A percentile compares a stretch with the other conserved stretches of the same genome.
phyloP scores from a whole-genome alignment of 306 rosid species.

The Oemleria cerasiformis region DNA sequence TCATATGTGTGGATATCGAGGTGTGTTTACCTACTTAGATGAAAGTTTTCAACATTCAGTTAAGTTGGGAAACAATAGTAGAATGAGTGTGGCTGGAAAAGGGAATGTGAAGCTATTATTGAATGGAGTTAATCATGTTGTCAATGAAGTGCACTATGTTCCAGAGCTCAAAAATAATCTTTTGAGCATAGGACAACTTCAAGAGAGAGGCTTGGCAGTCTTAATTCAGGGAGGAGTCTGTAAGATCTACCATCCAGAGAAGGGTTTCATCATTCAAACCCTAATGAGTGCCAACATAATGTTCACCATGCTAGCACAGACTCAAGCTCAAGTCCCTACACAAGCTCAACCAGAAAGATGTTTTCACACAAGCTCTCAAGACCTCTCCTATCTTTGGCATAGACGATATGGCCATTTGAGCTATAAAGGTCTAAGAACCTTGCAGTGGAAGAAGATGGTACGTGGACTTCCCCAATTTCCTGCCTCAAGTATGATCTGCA shows the following conservation, averaged over 20 bases:
- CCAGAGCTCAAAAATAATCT: background rate
- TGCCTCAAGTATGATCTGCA: too few species aligned
- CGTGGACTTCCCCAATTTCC: background rate
- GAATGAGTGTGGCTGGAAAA: background rate
- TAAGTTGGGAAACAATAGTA: background rate
- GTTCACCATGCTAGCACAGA: background rate
- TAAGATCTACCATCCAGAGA: too few species aligned
- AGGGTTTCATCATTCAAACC: too few species aligned
- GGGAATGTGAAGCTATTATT: background rate
- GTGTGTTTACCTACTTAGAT: background rate
- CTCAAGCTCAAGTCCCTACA: background rate
- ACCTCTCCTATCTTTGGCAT: background rate
- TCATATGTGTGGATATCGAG: background rate
- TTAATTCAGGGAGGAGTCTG: background rate
- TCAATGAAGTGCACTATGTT: conserved; percentile 4
- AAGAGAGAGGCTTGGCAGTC: background rate
- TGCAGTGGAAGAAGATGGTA: background rate
- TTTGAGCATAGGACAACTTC: background rate
- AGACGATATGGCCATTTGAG: conserved; percentile 4
- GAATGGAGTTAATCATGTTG: background rate
- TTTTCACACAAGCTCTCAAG: background rate
- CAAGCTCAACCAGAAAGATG: background rate
- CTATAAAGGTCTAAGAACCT: too few species aligned
- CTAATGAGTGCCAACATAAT: background rate
- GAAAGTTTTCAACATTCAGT: background rate